Base-by-base conservation (phyloP, 2,329 filamentous ascomycete species). In the Ustilaginoidea virens region DNA sequence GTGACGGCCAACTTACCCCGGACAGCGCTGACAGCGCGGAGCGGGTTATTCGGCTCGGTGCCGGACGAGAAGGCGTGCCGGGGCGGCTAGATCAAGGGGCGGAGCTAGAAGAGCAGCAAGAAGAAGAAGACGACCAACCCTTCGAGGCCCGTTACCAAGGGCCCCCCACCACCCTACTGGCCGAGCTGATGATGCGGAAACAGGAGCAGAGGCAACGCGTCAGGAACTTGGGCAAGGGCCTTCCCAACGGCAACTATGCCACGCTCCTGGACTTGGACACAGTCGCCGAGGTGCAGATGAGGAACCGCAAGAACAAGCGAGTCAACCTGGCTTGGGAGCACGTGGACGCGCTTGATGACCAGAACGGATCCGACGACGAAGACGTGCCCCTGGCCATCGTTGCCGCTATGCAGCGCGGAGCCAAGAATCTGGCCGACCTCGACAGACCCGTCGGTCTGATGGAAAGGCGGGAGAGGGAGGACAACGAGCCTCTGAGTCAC, bases 241-340 rank as follows among this genome's bases (percentile, higher is more conserved):
- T 62, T 40, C 76, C 79, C 13, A 74, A 78, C 31, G 86, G 83
- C n/a, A 76, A 92, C 66, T 82, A 90, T 38, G 81, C 81, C 10
- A 98, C 90, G 0, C 63, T 98, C 4, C 63, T 98, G 1, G 74
- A 98, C 47, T 68, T 96, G 40, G 87, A 98, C 45, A 80, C 83
- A 1, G 82, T 94, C 17, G 81, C 82, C 14, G 80, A 94, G 51
- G 68, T 85, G 15, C 80, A 93, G 48, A 76, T 75, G 40, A 74
- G 76, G 38, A 66, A 78, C 17, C 72, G 87, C 21, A 69, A 77
- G 42, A 67, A 69, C 32, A 80, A 80, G 45, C 80, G 76, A 33
- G 73, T 93, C 19, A 82, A 82, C 33, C 63, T 98, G 19, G 90
- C 87, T 2, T 98, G 90, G 90, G 86, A 96, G 52, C 77, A 79